Base-by-base conservation (phyloP, 768 basidiomycete genomes). In the Lepiota brunneoincarnata region DNA sequence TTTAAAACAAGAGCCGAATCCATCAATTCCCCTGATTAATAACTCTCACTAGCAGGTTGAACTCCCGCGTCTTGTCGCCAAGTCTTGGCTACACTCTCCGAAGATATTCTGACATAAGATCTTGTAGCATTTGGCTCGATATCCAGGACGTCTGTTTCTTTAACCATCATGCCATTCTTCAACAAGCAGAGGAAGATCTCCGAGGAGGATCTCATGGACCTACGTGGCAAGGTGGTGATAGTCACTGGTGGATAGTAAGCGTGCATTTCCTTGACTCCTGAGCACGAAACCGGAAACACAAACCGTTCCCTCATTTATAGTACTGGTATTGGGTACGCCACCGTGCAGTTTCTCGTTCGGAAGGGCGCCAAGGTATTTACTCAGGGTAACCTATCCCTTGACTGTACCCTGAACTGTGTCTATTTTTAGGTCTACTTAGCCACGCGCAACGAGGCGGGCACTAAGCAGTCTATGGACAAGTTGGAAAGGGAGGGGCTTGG, bases 401-500 rank as follows among this genome's bases (percentile, higher is more conserved):
- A 4, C 11, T 11, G 6, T 10, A 7, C 20, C n/a, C 20, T 28
- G 6, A 11, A 28, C 18, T 10, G 31, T 18, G 7, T 20, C 17
- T n/a, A 42, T 14, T 20, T 12, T 4, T 31, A 63, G 23, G 62
- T 63, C 6, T 64, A 61, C 37, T 12, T 61, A 12, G 60, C 62
- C 14, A 61, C 58, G 15, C 54, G 64, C 14, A 61, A 54, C 51
- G 39, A 59, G 39, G 23, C 31, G 24, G 60, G 56, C 18, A 61
- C 53, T 3, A 52, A 64, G 49, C 46, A 49, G 14, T 58, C 62
- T 3, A 63, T 63, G 31, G 26, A 56, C 24, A 61, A 59, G 21
- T 54, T 64, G n/a, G 31, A 51, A 41, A 58, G 55, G 42, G 50
- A 59, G 17, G 51, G 52, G 12, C 64, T 61, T 18, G 63, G 61